These are phyloP conservation scores for Jacaranda mimosifolia DNA, from an alignment of 257 asterid species.

Conservation along the genomic window DNA sequence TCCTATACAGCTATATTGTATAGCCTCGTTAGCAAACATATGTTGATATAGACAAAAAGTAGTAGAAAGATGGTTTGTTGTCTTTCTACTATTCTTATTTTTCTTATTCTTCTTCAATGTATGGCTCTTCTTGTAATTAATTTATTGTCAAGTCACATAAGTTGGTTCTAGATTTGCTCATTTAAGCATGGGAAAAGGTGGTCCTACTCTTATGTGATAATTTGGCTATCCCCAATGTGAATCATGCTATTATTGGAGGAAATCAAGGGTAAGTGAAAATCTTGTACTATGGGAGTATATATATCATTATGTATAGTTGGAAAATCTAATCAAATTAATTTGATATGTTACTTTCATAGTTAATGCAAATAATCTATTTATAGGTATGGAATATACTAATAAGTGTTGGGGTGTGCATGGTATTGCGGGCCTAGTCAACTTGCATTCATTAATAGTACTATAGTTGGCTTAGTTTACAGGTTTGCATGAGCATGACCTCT, in stretches of 20 bases:
- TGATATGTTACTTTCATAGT: neutral
- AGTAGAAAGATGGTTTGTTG: neutral
- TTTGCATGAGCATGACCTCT: conserved; percentile 31
- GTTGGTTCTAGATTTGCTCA: conserved; percentile 8
- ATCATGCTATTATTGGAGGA: neutral
- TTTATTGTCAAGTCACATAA: neutral
- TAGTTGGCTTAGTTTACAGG: conserved; percentile 11
- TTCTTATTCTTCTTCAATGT: neutral
- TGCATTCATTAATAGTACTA: conserved; percentile 26
- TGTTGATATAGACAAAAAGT: conserved; percentile 16
- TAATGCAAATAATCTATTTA: neutral
- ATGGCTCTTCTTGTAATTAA: neutral
- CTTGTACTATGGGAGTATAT: neutral
- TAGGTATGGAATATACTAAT: neutral
- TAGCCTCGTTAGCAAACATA: conserved; percentile 3
- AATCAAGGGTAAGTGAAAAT: neutral
- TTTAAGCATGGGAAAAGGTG: conserved; percentile 17
- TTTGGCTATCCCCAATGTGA: neutral
- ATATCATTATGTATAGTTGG: neutral
- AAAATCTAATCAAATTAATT: neutral
- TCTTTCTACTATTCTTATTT: neutral
- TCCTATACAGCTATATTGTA: neutral
- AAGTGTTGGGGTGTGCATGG: conserved; percentile 17
- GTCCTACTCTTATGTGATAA: neutral
- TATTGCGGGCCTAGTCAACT: conserved; percentile 39